Conservation (phyloP, 2,329 filamentous ascomycete species). For the Diaporthe australafricana region DNA sequence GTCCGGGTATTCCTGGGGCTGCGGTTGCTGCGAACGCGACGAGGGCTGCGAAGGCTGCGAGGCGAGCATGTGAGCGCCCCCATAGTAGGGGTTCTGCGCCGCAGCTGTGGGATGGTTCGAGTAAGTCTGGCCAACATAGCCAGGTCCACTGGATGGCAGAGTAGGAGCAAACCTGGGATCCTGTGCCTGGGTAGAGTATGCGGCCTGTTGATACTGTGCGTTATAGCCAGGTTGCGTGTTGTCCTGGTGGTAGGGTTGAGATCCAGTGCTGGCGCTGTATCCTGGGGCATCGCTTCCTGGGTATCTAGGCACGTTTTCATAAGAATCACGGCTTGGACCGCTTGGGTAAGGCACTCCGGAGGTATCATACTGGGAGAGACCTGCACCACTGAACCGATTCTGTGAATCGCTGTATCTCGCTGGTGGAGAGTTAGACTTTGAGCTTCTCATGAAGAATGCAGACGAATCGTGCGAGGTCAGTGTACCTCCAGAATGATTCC, state of each 20-base stretch:
- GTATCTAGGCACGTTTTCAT: conserved; percentile 60
- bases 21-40: neutral
- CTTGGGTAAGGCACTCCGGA: conserved; percentile 30
- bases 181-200: conserved; percentile 17
- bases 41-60: neutral
- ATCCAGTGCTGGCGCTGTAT: conserved; percentile 52
- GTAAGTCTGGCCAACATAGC: conserved; percentile 26
- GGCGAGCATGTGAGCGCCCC: neutral
- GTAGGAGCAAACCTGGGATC: conserved; percentile 34
- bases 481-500: conserved; percentile 71
- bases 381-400: conserved; percentile 44
- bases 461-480: conserved; percentile 62
- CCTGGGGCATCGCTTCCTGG: conserved; percentile 62
- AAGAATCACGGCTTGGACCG: conserved; percentile 38
- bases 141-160: conserved; percentile 7
- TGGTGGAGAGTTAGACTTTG: conserved; percentile 69
- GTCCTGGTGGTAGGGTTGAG: conserved; percentile 41
- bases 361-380: conserved; percentile 40
- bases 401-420: conserved; percentile 69
- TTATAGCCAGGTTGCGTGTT: conserved; percentile 42
- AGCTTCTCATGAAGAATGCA: conserved; percentile 57
- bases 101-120: conserved; percentile 20
- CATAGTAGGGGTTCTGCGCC: conserved; percentile 9
- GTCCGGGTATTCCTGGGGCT: conserved; percentile 27
- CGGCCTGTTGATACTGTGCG: conserved; percentile 37